Conservation (phyloP, 1,284 basidiomycete genomes). For the Takashimella tepidaria region DNA sequence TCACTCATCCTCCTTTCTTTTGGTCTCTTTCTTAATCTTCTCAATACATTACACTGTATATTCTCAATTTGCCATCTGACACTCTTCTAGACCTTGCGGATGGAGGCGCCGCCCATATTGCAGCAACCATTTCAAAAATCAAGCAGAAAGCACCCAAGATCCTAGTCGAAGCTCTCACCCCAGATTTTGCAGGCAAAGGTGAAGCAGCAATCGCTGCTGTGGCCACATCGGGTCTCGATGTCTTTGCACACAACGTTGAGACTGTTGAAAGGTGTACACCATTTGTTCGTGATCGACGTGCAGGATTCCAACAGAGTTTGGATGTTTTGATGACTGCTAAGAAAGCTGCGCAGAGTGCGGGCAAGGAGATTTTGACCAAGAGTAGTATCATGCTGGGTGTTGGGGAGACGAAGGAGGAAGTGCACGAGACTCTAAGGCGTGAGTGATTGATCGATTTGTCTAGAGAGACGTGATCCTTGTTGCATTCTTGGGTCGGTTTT, state of each 20-base stretch:
- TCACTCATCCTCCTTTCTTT: neutral
- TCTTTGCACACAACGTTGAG: constrained; percentile 98
- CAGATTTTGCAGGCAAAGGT: constrained; percentile 81
- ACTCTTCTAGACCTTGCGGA: constrained; percentile 79
- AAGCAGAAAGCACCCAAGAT: constrained; percentile 96
- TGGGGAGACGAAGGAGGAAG: constrained; percentile 80
- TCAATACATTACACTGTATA: too few species aligned
- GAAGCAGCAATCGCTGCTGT: constrained; percentile 68
- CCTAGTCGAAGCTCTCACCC: constrained; percentile 92
- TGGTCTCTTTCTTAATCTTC: neutral
- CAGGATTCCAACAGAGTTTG: constrained; percentile 85
- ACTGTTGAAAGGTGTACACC: constrained; percentile 91
- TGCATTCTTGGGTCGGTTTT: too few species aligned
- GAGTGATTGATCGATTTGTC: constrained; percentile 21
- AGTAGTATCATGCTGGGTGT: constrained; percentile 99
- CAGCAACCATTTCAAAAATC: constrained; percentile 88
- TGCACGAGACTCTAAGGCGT: constrained; percentile 81
- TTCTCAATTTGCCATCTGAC: neutral
- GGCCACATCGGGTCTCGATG: constrained; percentile 88
- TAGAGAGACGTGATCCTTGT: too few species aligned
- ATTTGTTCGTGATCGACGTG: constrained; percentile 88
- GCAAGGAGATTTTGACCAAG: constrained; percentile 81
- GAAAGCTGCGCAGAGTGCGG: constrained; percentile 71
- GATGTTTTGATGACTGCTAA: constrained; percentile 80
- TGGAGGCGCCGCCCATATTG: constrained; percentile 89